Base-by-base conservation (phyloP, 805 yeast genomes). In the Starmerella apis region DNA sequence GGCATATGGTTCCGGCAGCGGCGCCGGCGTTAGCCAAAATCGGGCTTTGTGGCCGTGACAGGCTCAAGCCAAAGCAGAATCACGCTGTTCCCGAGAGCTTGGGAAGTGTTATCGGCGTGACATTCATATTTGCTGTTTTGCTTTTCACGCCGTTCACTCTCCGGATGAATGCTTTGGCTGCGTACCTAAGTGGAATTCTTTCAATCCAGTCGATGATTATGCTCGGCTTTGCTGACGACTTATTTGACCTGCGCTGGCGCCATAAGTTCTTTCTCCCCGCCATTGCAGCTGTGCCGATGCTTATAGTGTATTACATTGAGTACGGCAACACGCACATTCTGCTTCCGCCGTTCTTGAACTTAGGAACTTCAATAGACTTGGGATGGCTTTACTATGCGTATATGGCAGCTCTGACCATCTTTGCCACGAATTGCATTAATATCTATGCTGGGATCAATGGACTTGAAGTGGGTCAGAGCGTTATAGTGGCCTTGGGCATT, bases 361-460 rank as follows among this genome's bases (percentile, higher is more conserved):
- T 60, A 10, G 65, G 65, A 11, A 43, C 54, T 23, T 68, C 79
- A 42, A 67, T 92, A 16, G 92, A 92, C 65, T 69, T 92, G 50
- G 95, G 96, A 3, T 63, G 71, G 16, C 66, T 85, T 24, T 92
- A 92, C 70, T 92, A 92, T 64, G 68, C 69, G 13, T 92, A 92
- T 69, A 92, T 92, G 98, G 86, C 83, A 0, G 74, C 94, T 0
- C 79, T 92, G 51, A 82, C 95, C 2, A 90, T 92, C 35, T 92
- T 92, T 63, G 83, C 96, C 60, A 96, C 99, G 22, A 90, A 92
- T 64, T 86, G 96, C 10, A 87, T 92, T 65, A 92, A 92, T 63
- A 92, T 92, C 47, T 70, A 88, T 27, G 99, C 99, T 0, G 99
- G 99, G 5, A 78, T 92, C 43, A 92, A 92, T 65, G 99, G 99